Percentiles rank a stretch among this genome's conserved stretches.
Conservation (phyloP, 208 protist genomes). For the Trypanosoma mega region DNA sequence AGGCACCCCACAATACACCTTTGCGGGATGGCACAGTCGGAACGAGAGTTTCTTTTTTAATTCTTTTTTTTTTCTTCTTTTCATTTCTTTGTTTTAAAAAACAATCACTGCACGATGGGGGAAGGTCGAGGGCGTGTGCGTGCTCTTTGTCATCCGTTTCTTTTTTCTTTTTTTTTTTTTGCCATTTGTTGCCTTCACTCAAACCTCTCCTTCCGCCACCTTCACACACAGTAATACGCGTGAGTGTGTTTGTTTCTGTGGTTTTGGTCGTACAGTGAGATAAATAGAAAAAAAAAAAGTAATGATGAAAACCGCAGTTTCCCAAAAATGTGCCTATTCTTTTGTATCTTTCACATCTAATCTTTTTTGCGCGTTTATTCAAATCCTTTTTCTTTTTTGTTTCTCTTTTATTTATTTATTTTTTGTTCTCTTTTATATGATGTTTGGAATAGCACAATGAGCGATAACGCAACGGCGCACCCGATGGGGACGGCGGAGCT, state of each 20-base stretch:
- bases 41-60: too few species aligned
- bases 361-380: background rate
- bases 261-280: slow-evolving; percentile 1
- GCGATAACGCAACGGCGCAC: background rate
- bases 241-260: background rate
- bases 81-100: too few species aligned
- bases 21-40: too few species aligned
- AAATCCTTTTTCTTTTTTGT: slow-evolving; percentile 22
- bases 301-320: slow-evolving; percentile 1
- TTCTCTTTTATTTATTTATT: slow-evolving; percentile 13
- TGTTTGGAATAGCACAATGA: background rate
- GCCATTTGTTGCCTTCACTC: slow-evolving; percentile 5
- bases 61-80: too few species aligned
- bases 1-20: too few species aligned
- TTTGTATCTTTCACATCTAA: background rate
- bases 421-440: background rate
- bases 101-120: too few species aligned
- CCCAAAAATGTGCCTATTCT: background rate
- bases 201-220: background rate
- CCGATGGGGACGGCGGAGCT: slow-evolving; percentile 6
- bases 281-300: background rate
- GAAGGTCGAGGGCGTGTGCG: too few species aligned
- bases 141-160: too few species aligned
- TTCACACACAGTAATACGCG: background rate
- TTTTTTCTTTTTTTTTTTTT: too few species aligned